These are phyloP conservation scores for Mycena chlorophos DNA, from an alignment of 768 basidiomycete genomes.

Conservation along the genomic window DNA sequence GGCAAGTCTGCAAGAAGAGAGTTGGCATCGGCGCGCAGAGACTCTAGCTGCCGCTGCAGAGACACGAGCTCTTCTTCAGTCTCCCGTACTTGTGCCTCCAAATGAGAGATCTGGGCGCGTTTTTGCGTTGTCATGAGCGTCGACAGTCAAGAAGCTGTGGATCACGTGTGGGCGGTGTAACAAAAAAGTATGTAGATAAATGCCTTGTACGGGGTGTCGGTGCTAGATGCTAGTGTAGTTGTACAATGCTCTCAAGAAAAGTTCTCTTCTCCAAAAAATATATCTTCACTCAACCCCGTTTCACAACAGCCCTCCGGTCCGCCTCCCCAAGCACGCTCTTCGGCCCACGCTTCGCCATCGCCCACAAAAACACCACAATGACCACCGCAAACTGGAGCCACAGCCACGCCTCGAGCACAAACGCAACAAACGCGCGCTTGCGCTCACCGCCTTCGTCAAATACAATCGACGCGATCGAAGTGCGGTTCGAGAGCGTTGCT, in stretches of 20 bases:
- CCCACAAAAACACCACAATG: constrained; percentile 74
- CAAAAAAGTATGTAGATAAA: too few relatives aligned
- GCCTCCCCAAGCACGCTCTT: constrained; percentile 60
- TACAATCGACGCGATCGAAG: neutral
- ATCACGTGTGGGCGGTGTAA: too few relatives aligned
- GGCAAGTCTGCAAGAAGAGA: neutral
- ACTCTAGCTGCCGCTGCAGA: neutral
- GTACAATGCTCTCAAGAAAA: neutral
- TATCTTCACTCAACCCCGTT: constrained; percentile 15
- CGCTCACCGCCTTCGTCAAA: constrained; percentile 21
- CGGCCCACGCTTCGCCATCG: constrained; percentile 78
- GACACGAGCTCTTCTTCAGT: neutral
- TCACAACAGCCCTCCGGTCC: constrained; percentile 29
- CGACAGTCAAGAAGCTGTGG: too few relatives aligned
- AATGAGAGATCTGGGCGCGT: neutral
- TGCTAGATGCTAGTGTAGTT: too few relatives aligned
- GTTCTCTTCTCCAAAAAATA: too few relatives aligned
- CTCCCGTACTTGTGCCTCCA: neutral
- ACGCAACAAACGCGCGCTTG: constrained; percentile 31
- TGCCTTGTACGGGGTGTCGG: too few relatives aligned
- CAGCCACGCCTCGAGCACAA: constrained; percentile 76
- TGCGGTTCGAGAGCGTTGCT: constrained; percentile 1
- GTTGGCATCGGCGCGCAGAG: neutral
- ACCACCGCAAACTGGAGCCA: constrained; percentile 82
- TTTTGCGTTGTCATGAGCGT: too few relatives aligned